A percentile compares a stretch with the other conserved stretches of the same genome.
Conservation (phyloP, 148 eudicot species). For the Tetragonia tetragonoides region DNA sequence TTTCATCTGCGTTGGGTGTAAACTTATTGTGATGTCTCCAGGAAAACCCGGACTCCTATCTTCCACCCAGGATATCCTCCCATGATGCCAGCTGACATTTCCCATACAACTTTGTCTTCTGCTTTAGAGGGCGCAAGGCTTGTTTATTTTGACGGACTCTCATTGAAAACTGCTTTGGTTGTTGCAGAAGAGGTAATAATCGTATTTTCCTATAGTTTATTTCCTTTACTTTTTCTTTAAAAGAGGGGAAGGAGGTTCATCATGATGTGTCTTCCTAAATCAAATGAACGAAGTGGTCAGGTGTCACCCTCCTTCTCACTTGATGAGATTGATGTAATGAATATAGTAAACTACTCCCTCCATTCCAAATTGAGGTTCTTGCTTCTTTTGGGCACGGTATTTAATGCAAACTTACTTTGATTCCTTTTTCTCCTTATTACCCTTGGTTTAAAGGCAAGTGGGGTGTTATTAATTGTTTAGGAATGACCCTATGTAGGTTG, state of each 20-base stretch:
- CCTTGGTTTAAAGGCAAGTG: no score
- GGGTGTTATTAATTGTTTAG: no score
- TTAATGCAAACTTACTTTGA: no score
- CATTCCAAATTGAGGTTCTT: no score
- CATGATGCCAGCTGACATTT: constrained; percentile 70
- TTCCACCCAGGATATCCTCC: constrained; percentile 86
- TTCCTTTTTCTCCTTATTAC: no score
- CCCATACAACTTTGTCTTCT: constrained; percentile 44
- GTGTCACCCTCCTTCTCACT: not conserved
- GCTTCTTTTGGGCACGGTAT: no score
- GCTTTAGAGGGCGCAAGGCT: constrained; percentile 62
- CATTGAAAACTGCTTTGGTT: constrained; percentile 62
- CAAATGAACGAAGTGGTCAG: not conserved
- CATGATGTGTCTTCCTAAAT: not conserved
- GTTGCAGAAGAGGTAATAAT: constrained; percentile 64
- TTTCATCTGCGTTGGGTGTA: not conserved
- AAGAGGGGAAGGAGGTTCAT: no score
- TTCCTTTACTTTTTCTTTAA: no score
- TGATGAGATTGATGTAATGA: not conserved
- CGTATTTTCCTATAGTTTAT: not conserved
- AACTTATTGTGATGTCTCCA: constrained; percentile 28
- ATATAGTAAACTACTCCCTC: no score
- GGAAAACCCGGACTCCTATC: constrained; percentile 91
- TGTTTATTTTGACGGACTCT: constrained; percentile 75
- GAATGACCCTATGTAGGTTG: no score